Base-by-base conservation (phyloP, 257 asterid species). In the Orobanche coerulescens region DNA sequence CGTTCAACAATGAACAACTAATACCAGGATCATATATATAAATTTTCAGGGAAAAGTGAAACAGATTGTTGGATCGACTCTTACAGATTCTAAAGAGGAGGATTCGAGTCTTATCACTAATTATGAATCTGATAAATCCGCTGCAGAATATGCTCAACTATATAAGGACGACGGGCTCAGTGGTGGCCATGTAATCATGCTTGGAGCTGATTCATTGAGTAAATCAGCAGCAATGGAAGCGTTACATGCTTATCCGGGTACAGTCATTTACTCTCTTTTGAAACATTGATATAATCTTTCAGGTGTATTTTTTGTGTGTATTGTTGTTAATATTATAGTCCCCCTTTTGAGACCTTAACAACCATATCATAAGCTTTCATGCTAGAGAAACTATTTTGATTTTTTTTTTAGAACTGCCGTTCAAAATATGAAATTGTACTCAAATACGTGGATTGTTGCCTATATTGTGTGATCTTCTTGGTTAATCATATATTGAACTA, bases 11-110 rank as follows among this genome's bases (percentile, higher is more conserved):
- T 19, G 68, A 50, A 62, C 55, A 66, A 55, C 59, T 58, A 25
- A 71, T 43, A 5, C 40, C 53, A 19, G 6, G 12, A 10, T 37
- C 12, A 1, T 55, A 49, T 23, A 23, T 18, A 46, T 9, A 33
- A 22, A 49, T 11, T 73, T 73, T 71, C 82, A 93, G 98, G 98
- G 98, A 25, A 93, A 84, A 81, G 98, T 93, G 75, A 89, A 89
- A 78, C 98, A 89, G 77, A 93, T 93, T 72, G 97, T 93, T 72
- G 98, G 98, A 53, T 86, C 98, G 69, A 93, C 98, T 61, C 97
- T 93, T 71, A 78, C 51, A 64, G 96, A 92, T 81, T 53, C 84
- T 30, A 78, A 78, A 71, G 94, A 80, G 61, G 95, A 64, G 30
- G 81, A 69, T 77, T 77, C 92, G 40, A 77, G 73, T 76, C 97